phyloP scores from a whole-genome alignment of 768 basidiomycete species.

The Saitozyma podzolica region DNA sequence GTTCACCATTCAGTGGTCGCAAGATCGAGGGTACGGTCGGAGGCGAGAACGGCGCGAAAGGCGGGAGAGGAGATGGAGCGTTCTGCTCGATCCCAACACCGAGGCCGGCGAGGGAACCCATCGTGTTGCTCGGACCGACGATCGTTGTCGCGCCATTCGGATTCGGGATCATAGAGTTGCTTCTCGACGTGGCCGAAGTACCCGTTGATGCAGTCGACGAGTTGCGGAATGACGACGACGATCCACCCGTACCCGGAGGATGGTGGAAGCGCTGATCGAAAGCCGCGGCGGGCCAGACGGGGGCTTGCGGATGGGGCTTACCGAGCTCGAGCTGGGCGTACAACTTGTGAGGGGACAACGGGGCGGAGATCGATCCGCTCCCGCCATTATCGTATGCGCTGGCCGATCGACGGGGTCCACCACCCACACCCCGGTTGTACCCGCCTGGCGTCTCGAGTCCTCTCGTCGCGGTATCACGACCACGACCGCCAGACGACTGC shows the following conservation, averaged over 20 bases:
- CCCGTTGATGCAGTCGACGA: too few species aligned
- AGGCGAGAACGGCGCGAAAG: slow-evolving; percentile 47
- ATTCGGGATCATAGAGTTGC: too few species aligned
- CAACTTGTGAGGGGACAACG: slow-evolving; percentile 45
- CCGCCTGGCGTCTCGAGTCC: slow-evolving; percentile 40
- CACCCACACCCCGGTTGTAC: slow-evolving; percentile 19
- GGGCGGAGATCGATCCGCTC: slow-evolving; percentile 49
- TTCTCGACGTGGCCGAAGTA: too few species aligned
- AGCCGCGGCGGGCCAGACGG: slow-evolving; percentile 10
- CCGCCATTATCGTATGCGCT: slow-evolving; percentile 19
- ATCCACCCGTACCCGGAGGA: neutral
- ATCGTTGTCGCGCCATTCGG: neutral
- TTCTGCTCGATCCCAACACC: neutral
- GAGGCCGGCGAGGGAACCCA: neutral
- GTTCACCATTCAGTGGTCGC: slow-evolving; percentile 18
- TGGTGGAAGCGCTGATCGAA: neutral
- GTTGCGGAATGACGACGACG: neutral
- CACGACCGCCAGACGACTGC: slow-evolving; percentile 18
- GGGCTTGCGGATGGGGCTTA: slow-evolving; percentile 24
- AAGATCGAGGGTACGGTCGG: slow-evolving; percentile 12
- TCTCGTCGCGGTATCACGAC: slow-evolving; percentile 39
- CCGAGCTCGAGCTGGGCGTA: slow-evolving; percentile 48
- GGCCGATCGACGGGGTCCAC: slow-evolving; percentile 22
- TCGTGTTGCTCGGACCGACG: neutral
- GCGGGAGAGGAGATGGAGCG: slow-evolving; percentile 29